Evolutionary conservation across 108 stramenopile genomes (phyloP).

Genomic region (Heterococcus sp.): DNA sequence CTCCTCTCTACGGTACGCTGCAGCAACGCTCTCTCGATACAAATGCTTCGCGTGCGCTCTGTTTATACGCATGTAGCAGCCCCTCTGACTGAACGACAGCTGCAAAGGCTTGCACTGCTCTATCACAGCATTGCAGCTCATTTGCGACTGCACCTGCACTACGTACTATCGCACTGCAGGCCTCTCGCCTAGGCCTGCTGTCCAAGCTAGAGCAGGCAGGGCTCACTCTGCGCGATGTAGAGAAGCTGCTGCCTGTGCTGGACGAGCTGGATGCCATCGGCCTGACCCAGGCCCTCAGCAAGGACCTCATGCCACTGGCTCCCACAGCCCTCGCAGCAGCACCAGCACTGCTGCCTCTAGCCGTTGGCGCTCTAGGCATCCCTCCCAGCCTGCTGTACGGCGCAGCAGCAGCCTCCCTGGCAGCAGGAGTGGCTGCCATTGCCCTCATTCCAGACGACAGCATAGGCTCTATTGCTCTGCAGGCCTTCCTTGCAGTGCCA

Average conservation of each 20-base stretch:
- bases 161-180: too few relatives aligned
- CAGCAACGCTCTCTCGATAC: too few relatives aligned
- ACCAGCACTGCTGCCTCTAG: constrained; percentile 41
- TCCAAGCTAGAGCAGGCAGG: constrained; percentile 48
- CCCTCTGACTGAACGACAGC: too few relatives aligned
- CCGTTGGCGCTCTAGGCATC: constrained; percentile 21
- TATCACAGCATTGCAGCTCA: too few relatives aligned
- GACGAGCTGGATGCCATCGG: constrained; percentile 47
- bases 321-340: constrained; percentile 32
- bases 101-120: too few relatives aligned
- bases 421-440: constrained; percentile 20
- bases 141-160: too few relatives aligned
- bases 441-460: constrained; percentile 45
- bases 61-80: too few relatives aligned
- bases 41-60: too few relatives aligned
- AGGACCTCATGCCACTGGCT: constrained; percentile 27
- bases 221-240: constrained; percentile 46
- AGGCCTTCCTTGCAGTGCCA: constrained; percentile 45
- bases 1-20: constrained; percentile 43
- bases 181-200: constrained; percentile 42
- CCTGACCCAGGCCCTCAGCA: constrained; percentile 24
- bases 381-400: constrained; percentile 14
- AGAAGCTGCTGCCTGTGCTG: constrained; percentile 35
- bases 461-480: constrained; percentile 28
- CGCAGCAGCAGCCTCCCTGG: constrained; percentile 13